Base-by-base conservation (phyloP, 2,329 filamentous ascomycete genomes). In the Fusarium lateritium region DNA sequence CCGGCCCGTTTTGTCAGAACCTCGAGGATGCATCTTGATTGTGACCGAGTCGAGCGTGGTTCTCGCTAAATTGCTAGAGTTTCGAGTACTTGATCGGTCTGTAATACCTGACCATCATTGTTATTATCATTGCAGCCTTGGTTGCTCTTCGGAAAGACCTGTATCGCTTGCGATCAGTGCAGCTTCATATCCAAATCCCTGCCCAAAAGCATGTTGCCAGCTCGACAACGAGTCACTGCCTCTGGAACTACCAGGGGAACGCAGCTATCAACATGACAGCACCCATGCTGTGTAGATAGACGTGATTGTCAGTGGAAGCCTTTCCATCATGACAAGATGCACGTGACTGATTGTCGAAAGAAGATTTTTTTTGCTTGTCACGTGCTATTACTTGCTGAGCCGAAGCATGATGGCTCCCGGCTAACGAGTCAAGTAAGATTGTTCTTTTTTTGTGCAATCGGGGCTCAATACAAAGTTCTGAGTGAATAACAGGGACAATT, bases 281-380 rank as follows among this genome's bases (percentile, higher is more conserved):
- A 24, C 28, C 15, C n/a, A 15, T 13, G 24, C 26, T 6, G 49
- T 49, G n/a, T 26, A 36, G 45, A 50, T 36, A n/a, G 15, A 33
- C 24, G 24, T 22, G 9, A 39, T 28, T 39, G 8, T 11, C 21
- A 13, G 11, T 24, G n/a, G 15, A 44, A 26, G 24, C 15, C 17
- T 28, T 22, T 17, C 14, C 5, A 14, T 42, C 39, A 42, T 31
- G 17, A 24, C 8, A n/a, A 26, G 3, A 10, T 8, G 19, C 65
- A 69, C 65, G 65, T 69, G 65, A 62, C 13, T 9, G 13, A 31
- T 28, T 33, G 4, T 22, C 15, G 15, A 42, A 7, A 31, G 7
- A 28, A 24, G 11, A 21, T 4, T 14, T 24, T 22, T 50, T 22
- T 50, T 44, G 24, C 28, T 9, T 21, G 38, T 61, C 61, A 66